These are phyloP conservation scores for Fusarium proliferatum DNA, from an alignment of 2,329 filamentous ascomycete species.

Conservation along the genomic window DNA sequence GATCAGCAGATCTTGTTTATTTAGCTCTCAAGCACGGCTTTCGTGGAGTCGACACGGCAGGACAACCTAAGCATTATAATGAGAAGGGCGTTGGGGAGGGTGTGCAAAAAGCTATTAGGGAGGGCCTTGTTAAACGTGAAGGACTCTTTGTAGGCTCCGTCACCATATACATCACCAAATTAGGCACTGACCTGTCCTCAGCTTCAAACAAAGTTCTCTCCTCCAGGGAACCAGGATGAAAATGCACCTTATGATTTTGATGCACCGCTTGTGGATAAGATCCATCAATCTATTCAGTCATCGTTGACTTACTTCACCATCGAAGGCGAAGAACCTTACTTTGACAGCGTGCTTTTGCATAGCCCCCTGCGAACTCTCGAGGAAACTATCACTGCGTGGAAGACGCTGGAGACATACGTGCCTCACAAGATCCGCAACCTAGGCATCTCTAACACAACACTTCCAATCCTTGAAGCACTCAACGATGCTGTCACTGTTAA, in stretches of 20 bases:
- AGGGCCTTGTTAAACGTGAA: conserved; percentile 64
- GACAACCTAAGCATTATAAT: conserved; percentile 81
- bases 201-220: conserved; percentile 88
- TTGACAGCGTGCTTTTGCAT: conserved; percentile 83
- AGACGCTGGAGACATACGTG: conserved; percentile 72
- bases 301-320: conserved; percentile 73
- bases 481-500: conserved; percentile 55
- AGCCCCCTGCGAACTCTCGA: conserved; percentile 58
- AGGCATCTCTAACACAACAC: conserved; percentile 80
- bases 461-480: conserved; percentile 66
- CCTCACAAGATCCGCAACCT: conserved; percentile 72
- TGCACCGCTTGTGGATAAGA: conserved; percentile 70
- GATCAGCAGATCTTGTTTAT: conserved; percentile 74
- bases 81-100: conserved; percentile 77
- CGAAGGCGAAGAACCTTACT: conserved; percentile 55
- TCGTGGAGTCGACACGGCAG: conserved; percentile 79
- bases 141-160: conserved; percentile 69
- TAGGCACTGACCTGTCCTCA: conserved; percentile 44
- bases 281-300: conserved; percentile 72
- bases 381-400: conserved; percentile 73
- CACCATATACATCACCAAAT: background rate
- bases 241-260: conserved; percentile 70
- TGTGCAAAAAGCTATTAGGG: conserved; percentile 68
- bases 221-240: conserved; percentile 70
- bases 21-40: conserved; percentile 76